phyloP scores from a whole-genome alignment of 805 yeast species.

The Starmerella kuoi region DNA sequence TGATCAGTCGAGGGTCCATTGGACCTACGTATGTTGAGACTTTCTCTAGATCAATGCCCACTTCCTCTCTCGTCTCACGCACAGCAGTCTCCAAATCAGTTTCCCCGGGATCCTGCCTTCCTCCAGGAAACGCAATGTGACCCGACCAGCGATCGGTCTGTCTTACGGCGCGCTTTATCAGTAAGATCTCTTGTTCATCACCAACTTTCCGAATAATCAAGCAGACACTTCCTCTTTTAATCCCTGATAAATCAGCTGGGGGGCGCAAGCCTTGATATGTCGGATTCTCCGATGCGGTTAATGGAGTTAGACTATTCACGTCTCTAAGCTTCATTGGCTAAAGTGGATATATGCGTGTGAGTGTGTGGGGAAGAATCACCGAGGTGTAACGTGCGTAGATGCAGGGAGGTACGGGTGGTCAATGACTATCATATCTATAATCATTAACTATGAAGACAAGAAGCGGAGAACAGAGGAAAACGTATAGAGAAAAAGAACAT shows the following conservation, averaged over 20 bases:
- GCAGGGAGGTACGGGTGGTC: too few relatives aligned
- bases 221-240: constrained; percentile 8
- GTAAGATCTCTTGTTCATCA: constrained; percentile 26
- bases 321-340: neutral
- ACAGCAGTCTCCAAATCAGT: constrained; percentile 27
- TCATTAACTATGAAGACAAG: too few relatives aligned
- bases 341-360: too few relatives aligned
- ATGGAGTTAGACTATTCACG: neutral
- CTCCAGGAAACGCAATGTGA: constrained; percentile 34
- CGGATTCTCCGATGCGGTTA: constrained; percentile 4
- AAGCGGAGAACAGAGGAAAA: too few relatives aligned
- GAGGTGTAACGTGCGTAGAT: too few relatives aligned
- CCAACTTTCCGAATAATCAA: constrained; percentile 4
- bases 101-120: constrained; percentile 30
- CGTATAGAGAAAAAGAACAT: too few relatives aligned
- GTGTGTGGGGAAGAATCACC: too few relatives aligned
- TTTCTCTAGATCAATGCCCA: constrained; percentile 28
- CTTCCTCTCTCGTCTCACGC: constrained; percentile 32
- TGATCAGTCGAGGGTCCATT: constrained; percentile 28
- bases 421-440: too few relatives aligned
- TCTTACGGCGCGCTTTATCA: constrained; percentile 30
- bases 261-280: neutral
- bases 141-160: constrained; percentile 33
- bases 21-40: constrained; percentile 28
- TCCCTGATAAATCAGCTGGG: constrained; percentile 2